Base-by-base conservation (phyloP, 2,329 filamentous ascomycete genomes). In the Sordariomycetes sp. region DNA sequence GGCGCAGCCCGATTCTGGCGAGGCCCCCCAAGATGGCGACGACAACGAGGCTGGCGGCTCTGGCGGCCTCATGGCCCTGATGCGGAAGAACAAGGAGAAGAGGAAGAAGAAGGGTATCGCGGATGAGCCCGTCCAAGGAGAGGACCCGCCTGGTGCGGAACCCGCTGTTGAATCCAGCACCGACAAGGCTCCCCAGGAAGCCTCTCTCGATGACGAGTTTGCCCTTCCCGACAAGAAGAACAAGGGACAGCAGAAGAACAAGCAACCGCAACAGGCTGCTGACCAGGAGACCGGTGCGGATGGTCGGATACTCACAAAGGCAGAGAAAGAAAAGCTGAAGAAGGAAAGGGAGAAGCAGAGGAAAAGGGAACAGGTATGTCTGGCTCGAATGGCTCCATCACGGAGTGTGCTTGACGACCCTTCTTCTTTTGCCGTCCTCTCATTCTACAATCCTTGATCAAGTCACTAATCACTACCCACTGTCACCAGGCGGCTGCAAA, bases 321-420 rank as follows among this genome's bases (percentile, higher is more conserved):
- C 95, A 60, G 92, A 99, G 77, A 99, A 99, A 78, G 94, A 99
- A 72, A 96, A 90, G 74, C 80, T 93, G 68, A 97, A 93, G 81
- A 99, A 97, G 77, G 94, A 99, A 77, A 86, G 90, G 61, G 94
- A 99, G 78, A 99, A 99, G 84, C 89, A 94, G 76, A 82, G 92
- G 64, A 99, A 99, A 78, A 99, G 92, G 84, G 94, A 99, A 74
- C 88, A 97, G 83, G 90, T 94, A 65, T 53, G 66, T 58, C 10
- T 57, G 18, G 35, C 37, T 48, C 24, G 14, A 18, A 18, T 48
- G 18, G 18, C 5, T 53, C 20, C 18, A 32, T 25, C 24, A 24
- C 25, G 7, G 12, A 6, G 28, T 11, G 24, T 37, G 51, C 7
- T 20, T 22, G 14, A 51, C 20, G 24, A 3, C 35, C 32, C n/a